Conservation (phyloP, 1,284 basidiomycete species). For the Fistulinella staudtii region DNA sequence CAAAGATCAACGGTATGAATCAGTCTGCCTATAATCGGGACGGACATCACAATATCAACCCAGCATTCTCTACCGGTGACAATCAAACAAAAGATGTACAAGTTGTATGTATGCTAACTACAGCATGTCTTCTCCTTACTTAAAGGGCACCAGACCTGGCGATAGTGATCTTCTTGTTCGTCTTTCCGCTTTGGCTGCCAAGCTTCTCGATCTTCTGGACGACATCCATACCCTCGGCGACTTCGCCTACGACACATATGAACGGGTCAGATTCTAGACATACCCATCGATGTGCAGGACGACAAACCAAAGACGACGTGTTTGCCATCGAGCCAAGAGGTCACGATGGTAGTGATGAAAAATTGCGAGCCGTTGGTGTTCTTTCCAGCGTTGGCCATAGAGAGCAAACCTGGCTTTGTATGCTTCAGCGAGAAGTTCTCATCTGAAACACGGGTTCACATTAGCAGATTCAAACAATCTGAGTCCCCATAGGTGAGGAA, state of each 20-base stretch:
- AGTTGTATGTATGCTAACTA: too few species aligned
- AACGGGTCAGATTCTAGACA: neutral
- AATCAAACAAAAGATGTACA: too few species aligned
- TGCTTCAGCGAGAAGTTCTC: conserved; percentile 87
- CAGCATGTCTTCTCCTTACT: too few species aligned
- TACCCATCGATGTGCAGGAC: too few species aligned
- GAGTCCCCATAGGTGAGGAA: too few species aligned
- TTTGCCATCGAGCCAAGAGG: conserved; percentile 70
- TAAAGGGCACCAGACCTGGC: conserved; percentile 49
- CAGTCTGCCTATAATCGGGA: too few species aligned
- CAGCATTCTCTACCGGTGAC: too few species aligned
- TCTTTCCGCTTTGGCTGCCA: conserved; percentile 50
- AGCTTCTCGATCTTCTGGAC: conserved; percentile 62
- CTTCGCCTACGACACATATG: conserved; percentile 49
- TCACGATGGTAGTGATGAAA: conserved; percentile 69
- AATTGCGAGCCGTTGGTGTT: conserved; percentile 60
- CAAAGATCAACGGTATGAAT: too few species aligned
- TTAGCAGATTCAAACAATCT: too few species aligned
- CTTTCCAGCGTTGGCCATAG: conserved; percentile 84
- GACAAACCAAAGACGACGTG: conserved; percentile 78
- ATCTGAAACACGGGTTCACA: conserved; percentile 54
- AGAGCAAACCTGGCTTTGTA: conserved; percentile 77
- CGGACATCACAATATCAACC: too few species aligned
- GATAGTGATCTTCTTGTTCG: conserved; percentile 49
- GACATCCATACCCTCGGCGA: conserved; percentile 58